Conservation (phyloP, 1,139 yeast genomes). For the Yamadazyma jaroonii region DNA sequence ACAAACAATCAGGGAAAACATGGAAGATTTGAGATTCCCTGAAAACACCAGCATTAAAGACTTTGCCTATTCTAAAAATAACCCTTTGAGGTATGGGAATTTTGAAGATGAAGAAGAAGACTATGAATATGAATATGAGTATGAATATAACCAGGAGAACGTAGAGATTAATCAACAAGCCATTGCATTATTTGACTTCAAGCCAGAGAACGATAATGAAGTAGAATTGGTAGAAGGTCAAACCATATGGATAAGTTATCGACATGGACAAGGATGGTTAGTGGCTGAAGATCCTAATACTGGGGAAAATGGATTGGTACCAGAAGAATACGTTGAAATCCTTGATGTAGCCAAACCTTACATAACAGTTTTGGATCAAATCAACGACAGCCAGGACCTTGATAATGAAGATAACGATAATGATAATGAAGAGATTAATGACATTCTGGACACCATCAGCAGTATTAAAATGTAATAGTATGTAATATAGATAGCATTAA, state of each 20-base stretch:
- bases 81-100: constrained; percentile 66
- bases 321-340: constrained; percentile 87
- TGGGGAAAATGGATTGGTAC: constrained; percentile 89
- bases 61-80: constrained; percentile 67
- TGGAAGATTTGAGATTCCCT: constrained; percentile 15
- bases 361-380: constrained; percentile 1
- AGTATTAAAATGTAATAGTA: constrained; percentile 3
- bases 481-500: constrained; percentile 16
- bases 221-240: constrained; percentile 79
- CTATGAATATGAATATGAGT: constrained; percentile 11
- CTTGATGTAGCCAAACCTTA: constrained; percentile 43
- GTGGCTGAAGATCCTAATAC: constrained; percentile 83
- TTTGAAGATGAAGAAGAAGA: constrained; percentile 12
- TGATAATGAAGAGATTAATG: constrained; percentile 21
- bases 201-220: constrained; percentile 93
- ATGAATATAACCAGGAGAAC: constrained; percentile 15
- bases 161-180: constrained; percentile 57
- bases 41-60: constrained; percentile 57
- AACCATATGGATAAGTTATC: constrained; percentile 76
- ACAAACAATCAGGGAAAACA: too few species aligned
- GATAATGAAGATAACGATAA: constrained; percentile 26
- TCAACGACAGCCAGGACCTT: background rate
- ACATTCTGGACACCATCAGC: constrained; percentile 8
- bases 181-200: constrained; percentile 83
- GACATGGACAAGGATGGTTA: constrained; percentile 98